Base-by-base conservation (phyloP, 2,329 filamentous ascomycete species). In the Colletotrichum somersetense region DNA sequence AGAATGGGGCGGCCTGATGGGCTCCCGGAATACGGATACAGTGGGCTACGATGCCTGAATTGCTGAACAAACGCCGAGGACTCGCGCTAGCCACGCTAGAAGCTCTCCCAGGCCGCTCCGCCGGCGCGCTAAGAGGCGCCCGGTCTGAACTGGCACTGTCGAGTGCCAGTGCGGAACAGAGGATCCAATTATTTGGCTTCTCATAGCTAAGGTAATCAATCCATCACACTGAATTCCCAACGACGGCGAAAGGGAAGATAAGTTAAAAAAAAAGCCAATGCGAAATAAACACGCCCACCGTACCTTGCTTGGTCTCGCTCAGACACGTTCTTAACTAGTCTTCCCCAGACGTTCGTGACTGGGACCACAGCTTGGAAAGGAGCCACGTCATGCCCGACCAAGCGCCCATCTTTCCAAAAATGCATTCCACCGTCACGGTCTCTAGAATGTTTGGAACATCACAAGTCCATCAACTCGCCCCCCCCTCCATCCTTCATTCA, bases 271-370 rank as follows among this genome's bases (percentile, higher is more conserved):
- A 23, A 42, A 14, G 56, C 26, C 56, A 58, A 58, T 40, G 38
- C 56, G 56, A 23, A 35, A 35, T 11, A 26, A 38, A 57, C 55
- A 38, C n/a, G 38, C n/a, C 16, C 5, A n/a, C 44, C 44, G 20
- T 55, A 20, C 30, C 42, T 50, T 57, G 18, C 42, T 50, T 57
- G 18, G 16, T n/a, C 35, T 42, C 35, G 56, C n/a, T 7, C 52
- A 30, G 30, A 42, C 55, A 1, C 50, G 40, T 65, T 65, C 59
- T 42, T 18, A 30, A 6, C 52, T 65, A 12, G 35, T 16, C 53
- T 70, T 70, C 67, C 62, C 67, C 67, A 61, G 62, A 56, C n/a
- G 66, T 68, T 50, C 48, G 35, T 55, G 58, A 44, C 62, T 53
- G 33, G 26, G 46, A 35, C 3, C 56, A 40, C n/a, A 42, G 35